Conservation (phyloP, 192 early-diverging fungal species). For the Rhizoclosmatium globosum region DNA sequence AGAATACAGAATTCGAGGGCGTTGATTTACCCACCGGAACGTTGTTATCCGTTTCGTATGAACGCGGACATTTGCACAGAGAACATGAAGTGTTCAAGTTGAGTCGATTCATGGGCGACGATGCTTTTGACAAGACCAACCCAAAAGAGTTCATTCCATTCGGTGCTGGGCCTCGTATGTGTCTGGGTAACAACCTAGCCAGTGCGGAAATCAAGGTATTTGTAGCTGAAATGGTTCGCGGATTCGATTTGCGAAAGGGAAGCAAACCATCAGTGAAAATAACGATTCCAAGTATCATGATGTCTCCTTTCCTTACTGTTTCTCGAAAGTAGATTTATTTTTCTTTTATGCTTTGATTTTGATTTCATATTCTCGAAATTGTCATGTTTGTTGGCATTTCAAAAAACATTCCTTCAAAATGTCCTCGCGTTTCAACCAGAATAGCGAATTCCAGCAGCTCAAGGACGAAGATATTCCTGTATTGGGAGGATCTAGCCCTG, state of each 20-base stretch:
- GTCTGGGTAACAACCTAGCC: slow-evolving; percentile 24
- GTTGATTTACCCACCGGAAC: neutral
- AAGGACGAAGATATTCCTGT: slow-evolving; percentile 22
- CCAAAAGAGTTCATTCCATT: slow-evolving; percentile 24
- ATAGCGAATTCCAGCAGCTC: slow-evolving; percentile 30
- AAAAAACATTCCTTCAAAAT: slow-evolving; percentile 1
- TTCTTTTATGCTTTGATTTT: no score
- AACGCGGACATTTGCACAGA: slow-evolving; percentile 6
- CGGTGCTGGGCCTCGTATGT: slow-evolving; percentile 14
- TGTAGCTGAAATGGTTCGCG: neutral
- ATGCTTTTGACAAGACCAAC: slow-evolving; percentile 17
- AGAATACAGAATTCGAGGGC: slow-evolving; percentile 16
- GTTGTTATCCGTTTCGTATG: neutral
- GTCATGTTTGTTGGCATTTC: no score
- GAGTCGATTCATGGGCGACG: slow-evolving; percentile 13
- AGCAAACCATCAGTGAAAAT: no score
- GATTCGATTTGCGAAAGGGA: no score
- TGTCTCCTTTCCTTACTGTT: no score
- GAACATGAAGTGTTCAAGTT: slow-evolving; percentile 19
- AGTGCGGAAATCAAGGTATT: neutral
- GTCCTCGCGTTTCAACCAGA: slow-evolving; percentile 32
- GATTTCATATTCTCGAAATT: no score
- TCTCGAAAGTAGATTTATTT: no score
- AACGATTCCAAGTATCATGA: no score
- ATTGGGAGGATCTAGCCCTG: neutral